These are phyloP conservation scores for Halophytophthora polymorphica DNA, from an alignment of 352 stramenopile species.

Conservation along the genomic window DNA sequence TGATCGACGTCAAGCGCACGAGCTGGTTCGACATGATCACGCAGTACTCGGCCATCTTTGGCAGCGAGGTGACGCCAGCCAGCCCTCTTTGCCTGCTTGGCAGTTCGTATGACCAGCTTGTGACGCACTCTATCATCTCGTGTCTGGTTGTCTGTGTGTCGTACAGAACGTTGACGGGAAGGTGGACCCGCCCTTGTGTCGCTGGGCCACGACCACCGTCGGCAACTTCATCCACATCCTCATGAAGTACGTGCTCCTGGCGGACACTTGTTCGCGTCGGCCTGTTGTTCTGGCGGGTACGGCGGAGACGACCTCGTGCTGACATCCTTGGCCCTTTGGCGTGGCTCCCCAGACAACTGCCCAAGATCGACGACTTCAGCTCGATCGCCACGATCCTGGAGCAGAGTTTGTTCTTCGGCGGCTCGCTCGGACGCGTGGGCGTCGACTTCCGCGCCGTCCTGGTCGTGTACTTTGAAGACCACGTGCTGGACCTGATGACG, in stretches of 20 bases:
- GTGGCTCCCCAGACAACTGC: slow-evolving; percentile 64
- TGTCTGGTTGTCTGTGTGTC: not conserved
- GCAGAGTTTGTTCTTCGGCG: slow-evolving; percentile 84
- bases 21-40: slow-evolving; percentile 91
- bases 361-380: slow-evolving; percentile 82
- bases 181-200: slow-evolving; percentile 75
- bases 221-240: slow-evolving; percentile 79
- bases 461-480: slow-evolving; percentile 80
- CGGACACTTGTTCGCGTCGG: not conserved
- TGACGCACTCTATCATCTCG: not conserved
- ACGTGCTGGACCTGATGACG: slow-evolving; percentile 67
- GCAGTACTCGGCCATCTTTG: slow-evolving; percentile 90
- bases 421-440: slow-evolving; percentile 74
- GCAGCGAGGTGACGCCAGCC: slow-evolving; percentile 40
- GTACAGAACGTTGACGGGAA: slow-evolving; percentile 65
- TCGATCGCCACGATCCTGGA: slow-evolving; percentile 78
- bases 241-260: slow-evolving; percentile 50
- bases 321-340: not conserved
- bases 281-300: too few relatives aligned
- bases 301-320: not conserved
- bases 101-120: not conserved
- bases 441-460: slow-evolving; percentile 82
- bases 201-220: slow-evolving; percentile 77
- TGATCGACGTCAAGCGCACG: slow-evolving; percentile 86
- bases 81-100: not conserved